These are phyloP conservation scores for Angomonas ambiguus DNA, from an alignment of 208 protist genomes.

Conservation along the genomic window DNA sequence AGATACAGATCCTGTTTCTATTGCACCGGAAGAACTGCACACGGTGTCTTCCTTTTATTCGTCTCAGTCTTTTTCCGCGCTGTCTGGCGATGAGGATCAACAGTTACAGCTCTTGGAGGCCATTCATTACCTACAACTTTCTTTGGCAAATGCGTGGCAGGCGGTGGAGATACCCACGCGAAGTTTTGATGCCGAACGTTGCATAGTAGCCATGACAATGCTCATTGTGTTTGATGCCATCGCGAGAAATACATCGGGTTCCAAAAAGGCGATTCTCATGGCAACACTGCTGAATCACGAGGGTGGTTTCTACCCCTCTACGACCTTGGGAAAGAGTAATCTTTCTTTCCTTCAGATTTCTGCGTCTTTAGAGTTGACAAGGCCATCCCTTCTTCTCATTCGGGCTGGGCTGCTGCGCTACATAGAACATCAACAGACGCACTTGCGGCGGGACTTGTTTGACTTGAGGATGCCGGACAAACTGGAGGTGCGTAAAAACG, in stretches of 20 bases:
- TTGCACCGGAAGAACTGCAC: constrained; percentile 18
- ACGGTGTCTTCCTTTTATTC: constrained; percentile 25
- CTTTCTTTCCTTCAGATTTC: constrained; percentile 40
- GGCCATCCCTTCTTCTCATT: constrained; percentile 38
- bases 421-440: constrained; percentile 32
- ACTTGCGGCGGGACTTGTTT: constrained; percentile 41
- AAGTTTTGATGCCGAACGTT: constrained; percentile 58
- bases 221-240: constrained; percentile 72
- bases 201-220: constrained; percentile 54
- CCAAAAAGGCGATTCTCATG: constrained; percentile 26
- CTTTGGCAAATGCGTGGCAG: constrained; percentile 73
- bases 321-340: constrained; percentile 41
- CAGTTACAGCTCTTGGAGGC: constrained; percentile 37
- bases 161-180: constrained; percentile 69
- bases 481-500: constrained; percentile 66
- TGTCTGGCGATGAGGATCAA: constrained; percentile 12
- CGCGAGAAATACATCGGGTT: constrained; percentile 23
- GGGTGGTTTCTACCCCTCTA: constrained; percentile 64
- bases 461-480: constrained; percentile 74
- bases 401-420: constrained; percentile 55
- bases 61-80: constrained; percentile 8
- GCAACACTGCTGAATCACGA: constrained; percentile 31
- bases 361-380: constrained; percentile 51
- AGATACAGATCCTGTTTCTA: constrained; percentile 8
- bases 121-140: constrained; percentile 57